Evolutionary conservation across 352 stramenopile genomes (phyloP).

Genomic region (Phytophthora podocarpi): DNA sequence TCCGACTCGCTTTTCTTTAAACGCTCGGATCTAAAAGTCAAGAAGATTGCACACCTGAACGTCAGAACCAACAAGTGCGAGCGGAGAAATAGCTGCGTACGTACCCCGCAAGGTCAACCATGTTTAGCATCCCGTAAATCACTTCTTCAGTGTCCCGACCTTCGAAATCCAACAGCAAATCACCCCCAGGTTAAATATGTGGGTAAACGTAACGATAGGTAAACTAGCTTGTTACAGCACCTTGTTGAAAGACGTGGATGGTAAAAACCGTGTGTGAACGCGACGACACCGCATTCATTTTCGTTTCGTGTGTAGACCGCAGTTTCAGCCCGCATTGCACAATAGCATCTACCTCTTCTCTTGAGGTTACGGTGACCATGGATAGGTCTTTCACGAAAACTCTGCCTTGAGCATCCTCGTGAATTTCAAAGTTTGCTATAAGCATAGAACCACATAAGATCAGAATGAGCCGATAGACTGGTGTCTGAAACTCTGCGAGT

Average conservation of each 20-base stretch:
- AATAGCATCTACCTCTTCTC: slow-evolving; percentile 85
- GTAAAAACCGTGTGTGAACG: slow-evolving; percentile 89
- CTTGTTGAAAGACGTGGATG: slow-evolving; percentile 86
- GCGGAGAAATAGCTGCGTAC: not conserved
- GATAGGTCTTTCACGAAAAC: slow-evolving; percentile 94
- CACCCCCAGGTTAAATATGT: not conserved
- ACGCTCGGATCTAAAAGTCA: slow-evolving; percentile 57
- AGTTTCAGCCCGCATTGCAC: slow-evolving; percentile 88
- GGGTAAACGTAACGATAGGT: not conserved
- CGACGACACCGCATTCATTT: slow-evolving; percentile 93
- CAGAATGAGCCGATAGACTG: not conserved
- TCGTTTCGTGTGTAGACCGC: slow-evolving; percentile 91
- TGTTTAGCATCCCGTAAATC: slow-evolving; percentile 87
- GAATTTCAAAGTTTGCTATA: slow-evolving; percentile 90
- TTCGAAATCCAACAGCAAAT: slow-evolving; percentile 18
- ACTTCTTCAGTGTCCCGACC: slow-evolving; percentile 74
- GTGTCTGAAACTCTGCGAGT: not conserved
- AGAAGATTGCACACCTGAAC: too few relatives aligned
- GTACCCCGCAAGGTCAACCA: slow-evolving; percentile 81
- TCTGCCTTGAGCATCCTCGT: slow-evolving; percentile 91
- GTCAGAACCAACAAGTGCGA: not conserved
- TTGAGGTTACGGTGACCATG: slow-evolving; percentile 89
- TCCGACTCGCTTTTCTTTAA: slow-evolving; percentile 90
- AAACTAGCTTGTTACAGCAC: slow-evolving; percentile 20
- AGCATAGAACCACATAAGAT: not conserved